These are phyloP conservation scores for Cardiospermum halicacabum DNA, from an alignment of 345 rosid species.

Conservation along the genomic window DNA sequence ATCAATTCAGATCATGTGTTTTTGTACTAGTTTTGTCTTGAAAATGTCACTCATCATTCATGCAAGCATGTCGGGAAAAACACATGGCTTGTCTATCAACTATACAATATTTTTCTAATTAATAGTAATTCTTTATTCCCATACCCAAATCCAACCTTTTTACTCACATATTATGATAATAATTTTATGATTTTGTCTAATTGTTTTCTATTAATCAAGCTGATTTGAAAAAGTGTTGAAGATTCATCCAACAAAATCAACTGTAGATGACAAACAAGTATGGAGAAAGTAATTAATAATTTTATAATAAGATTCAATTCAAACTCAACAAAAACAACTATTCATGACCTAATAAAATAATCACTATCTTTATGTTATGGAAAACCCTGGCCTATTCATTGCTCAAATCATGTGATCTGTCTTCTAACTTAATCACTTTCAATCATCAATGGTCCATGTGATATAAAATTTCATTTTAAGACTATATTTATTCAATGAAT, in stretches of 20 bases:
- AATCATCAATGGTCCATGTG: not conserved
- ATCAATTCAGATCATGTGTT: constrained; percentile 2
- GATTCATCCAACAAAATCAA: constrained; percentile 8
- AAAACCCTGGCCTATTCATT: not conserved
- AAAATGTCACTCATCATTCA: constrained; percentile 6
- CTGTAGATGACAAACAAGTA: constrained; percentile 7
- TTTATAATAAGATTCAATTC: no score
- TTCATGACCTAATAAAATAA: constrained; percentile 5
- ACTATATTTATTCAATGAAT: no score
- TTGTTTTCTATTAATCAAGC: not conserved
- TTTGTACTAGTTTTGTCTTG: constrained; percentile 2
- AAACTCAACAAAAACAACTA: constrained; percentile 6
- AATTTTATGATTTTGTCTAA: not conserved
- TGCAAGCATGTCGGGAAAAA: constrained; percentile 13
- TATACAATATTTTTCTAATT: no score
- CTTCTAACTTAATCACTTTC: not conserved
- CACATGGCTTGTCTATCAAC: constrained; percentile 15
- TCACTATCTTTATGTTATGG: not conserved
- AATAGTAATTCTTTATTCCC: no score
- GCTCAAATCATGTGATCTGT: constrained; percentile 17
- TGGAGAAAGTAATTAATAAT: constrained; percentile 8
- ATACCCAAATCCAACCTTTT: no score
- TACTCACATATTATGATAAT: not conserved
- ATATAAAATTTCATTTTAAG: not conserved
- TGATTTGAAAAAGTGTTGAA: not conserved